A percentile compares a stretch with the other conserved stretches of the same genome.
phyloP scores from a whole-genome alignment of 805 yeast species.

The Nematodospora valgi region DNA sequence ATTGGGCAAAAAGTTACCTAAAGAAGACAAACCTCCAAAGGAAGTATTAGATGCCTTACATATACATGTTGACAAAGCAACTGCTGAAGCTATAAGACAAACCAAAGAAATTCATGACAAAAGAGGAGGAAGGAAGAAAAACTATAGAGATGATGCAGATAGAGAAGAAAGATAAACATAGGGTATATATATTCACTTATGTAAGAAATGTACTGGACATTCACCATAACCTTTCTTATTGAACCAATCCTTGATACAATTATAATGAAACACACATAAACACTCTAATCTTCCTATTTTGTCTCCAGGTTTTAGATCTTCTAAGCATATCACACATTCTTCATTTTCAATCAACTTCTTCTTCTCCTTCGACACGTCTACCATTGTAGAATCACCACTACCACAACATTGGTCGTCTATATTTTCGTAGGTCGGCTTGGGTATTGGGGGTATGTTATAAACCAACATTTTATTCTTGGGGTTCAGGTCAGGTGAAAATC shows the following conservation, averaged over 20 bases:
- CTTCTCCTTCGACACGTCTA: conserved; percentile 1
- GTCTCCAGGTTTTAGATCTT: conserved; percentile 80
- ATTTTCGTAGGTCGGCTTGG: conserved; percentile 34
- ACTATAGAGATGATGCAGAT: conserved; percentile 31
- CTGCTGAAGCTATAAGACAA: conserved; percentile 81
- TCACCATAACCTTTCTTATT: conserved; percentile 78
- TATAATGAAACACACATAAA: conserved; percentile 88
- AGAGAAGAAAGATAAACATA: conserved; percentile 27
- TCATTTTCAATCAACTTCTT: conserved; percentile 1
- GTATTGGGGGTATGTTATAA: conserved; percentile 54
- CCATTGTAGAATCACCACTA: too few relatives aligned
- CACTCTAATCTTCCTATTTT: conserved; percentile 92
- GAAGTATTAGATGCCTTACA: conserved; percentile 74
- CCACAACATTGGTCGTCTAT: conserved; percentile 14
- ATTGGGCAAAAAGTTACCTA: conserved; percentile 76
- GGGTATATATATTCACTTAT: conserved; percentile 16
- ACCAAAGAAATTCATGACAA: conserved; percentile 62
- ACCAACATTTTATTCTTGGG: conserved; percentile 81
- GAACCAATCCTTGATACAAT: conserved; percentile 91
- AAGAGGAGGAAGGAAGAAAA: conserved; percentile 24
- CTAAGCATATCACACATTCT: conserved; percentile 86
- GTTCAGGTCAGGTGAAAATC: conserved; percentile 23
- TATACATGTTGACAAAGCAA: conserved; percentile 87
- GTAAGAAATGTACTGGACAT: conserved; percentile 73
- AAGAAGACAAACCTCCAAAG: conserved; percentile 70